Base-by-base conservation (phyloP, 1,284 basidiomycete genomes). In the Puccinia polysora region DNA sequence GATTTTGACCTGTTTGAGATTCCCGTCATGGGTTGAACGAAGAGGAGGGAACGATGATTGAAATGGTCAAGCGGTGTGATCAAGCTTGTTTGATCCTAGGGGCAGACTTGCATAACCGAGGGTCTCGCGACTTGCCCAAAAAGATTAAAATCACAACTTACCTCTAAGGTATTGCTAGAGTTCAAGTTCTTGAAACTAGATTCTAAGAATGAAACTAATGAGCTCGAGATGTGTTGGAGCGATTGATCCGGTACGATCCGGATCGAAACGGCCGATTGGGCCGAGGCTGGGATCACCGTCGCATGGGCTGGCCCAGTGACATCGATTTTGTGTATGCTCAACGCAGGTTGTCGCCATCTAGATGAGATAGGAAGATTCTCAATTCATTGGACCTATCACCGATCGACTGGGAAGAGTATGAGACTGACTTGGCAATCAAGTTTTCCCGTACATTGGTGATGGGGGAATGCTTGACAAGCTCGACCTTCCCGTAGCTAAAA, bases 231-330 rank as follows among this genome's bases (percentile, higher is more conserved):
- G 4, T 82, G 83, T 7, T 88, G 85, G 2, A 96, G 81, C 72
- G 89, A 85, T 80, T 96, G 95, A 78, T 97, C 91, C 0, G 95
- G 95, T 0, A 98, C 95, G 75, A 97, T 88, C 25, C 94, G 89
- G 73, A 97, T 81, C 1, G 90, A 92, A 10, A 95, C 84, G 75
- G 90, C 88, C 0, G 91, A 87, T 40, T 84, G 85, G 20, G 94
- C 90, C 12, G 83, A 84, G 2, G 87, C 85, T 0, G 93, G 91
- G 59, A 97, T 97, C 71, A 96, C 87, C 1, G 92, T 94, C 12
- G 89, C 83, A 87, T 91, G 75, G 14, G 74, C 74, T 0, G 70
- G 67, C 1, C 75, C 76, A 18, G 74, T 74, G n/a, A 75, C 72
- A 18, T 76, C 74, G 32, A 78, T 74, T n/a, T 75, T 75, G 73